Base-by-base conservation (phyloP, 2,329 filamentous ascomycete genomes). In the Neoascochyta sp. region DNA sequence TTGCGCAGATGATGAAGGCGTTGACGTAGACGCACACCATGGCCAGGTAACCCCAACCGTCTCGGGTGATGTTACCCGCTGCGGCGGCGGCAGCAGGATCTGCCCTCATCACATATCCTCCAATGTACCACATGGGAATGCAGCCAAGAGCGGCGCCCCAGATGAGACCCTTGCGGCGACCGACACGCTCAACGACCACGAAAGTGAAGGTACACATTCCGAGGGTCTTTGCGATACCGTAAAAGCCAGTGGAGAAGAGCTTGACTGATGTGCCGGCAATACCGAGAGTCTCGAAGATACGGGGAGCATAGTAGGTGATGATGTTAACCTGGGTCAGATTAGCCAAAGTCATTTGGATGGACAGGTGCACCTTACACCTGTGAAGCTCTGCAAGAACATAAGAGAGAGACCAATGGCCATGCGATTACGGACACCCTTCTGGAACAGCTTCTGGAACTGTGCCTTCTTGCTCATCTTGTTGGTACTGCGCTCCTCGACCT, bases 1-100 rank as follows among this genome's bases (percentile, higher is more conserved):
- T 65, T 1, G 63, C 62, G 28, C 63, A 71, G 26, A 73, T 74
- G 41, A 75, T 74, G 24, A 74, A 63, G 1, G 66, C 72, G 40
- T 75, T 76, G 1, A 76, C 57, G 59, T 75, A 76, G 14, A 76
- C 69, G 48, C 71, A 71, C 3, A 71, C 72, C 17, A 73, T 75
- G 6, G 73, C 73, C 9, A 73, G 64, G 34, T 71, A 68, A 0
- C 73, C 74, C 34, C 70, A 71, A 3, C 66, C 68, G 5, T 64
- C 51, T 0, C 69, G 68, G 5, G 64, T 57, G 2, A 67, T 49
- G 9, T 60, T 54, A 6, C 71, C 71, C 2, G 45, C 43, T 2
- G 47, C 32, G 22, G 73, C 70, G 13, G 67, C 65, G 1, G 48
- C 60, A 7, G 68, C 64, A 0, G 73, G 71, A 27, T 74, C 68